Conservation (phyloP, 441 rosid genomes). For the Syzygium syzygioides region DNA sequence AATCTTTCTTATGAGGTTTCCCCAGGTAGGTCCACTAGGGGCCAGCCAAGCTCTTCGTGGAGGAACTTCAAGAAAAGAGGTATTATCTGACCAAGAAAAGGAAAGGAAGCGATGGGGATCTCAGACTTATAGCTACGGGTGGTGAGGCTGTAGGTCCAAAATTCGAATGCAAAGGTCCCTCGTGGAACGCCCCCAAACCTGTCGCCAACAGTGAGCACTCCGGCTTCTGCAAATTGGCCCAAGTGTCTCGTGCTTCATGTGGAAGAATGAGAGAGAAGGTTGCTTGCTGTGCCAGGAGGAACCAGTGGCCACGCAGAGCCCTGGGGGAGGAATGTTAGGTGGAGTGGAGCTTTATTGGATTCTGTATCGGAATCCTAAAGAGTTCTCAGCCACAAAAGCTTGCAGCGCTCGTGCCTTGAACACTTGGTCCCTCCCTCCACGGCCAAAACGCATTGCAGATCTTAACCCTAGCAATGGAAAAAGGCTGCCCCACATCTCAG, state of each 20-base stretch:
- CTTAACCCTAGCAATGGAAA: background rate
- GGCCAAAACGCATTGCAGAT: background rate
- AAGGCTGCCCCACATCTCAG: too few species aligned
- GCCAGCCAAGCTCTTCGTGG: too few species aligned
- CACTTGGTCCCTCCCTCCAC: background rate
- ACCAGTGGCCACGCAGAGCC: background rate
- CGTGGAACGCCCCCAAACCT: background rate
- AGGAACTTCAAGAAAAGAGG: background rate
- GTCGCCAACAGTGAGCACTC: background rate
- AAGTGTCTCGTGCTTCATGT: background rate
- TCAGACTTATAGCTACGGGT: background rate
- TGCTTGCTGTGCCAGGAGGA: background rate
- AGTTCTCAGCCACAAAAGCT: background rate
- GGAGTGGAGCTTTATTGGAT: background rate
- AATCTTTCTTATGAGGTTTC: too few species aligned
- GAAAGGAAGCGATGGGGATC: background rate
- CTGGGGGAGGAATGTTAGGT: background rate
- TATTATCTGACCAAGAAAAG: background rate
- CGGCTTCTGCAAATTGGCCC: background rate
- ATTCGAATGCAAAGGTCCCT: background rate
- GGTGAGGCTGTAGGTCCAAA: background rate
- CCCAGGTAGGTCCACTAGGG: too few species aligned
- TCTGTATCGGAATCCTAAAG: background rate
- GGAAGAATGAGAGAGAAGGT: background rate
- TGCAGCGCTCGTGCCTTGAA: background rate